Base-by-base conservation (phyloP, 257 asterid genomes). In the Fraxinus cuspidata region DNA sequence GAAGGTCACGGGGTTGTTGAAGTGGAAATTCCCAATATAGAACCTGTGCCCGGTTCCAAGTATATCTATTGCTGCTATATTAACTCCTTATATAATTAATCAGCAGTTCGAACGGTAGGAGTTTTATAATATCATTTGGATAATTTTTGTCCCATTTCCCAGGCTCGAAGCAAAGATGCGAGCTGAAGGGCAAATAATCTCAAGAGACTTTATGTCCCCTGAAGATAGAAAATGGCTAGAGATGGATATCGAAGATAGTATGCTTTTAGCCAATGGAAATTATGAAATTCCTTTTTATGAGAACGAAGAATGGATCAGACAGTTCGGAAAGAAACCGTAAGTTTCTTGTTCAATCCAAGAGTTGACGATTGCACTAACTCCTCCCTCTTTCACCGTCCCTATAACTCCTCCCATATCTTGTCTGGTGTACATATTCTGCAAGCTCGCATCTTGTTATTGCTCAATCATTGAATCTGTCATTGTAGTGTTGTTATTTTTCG, bases 1-100 rank as follows among this genome's bases (percentile, higher is more conserved):
- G 99, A 93, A 85, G 99, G 99, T 75, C 99, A 96, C 86, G 99
- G 99, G 74, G 92, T 96, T 80, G 92, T 93, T 87, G 99, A 96
- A 90, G 99, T 96, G 76, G 98, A 96, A 7, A 88, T 96, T 83
- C 99, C 99, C 77, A 81, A 77, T 19, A 74, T 76, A 11, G 89
- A 96, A 86, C 99, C 99, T 78, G 77, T 91, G 56, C 99, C 99
- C 23, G 99, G 98, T 56, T 96, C 99, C 76, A 89, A 90, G 99
- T 96, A 90, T 68, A 87, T 76, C 72, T 53, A 40, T 38, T 77
- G 75, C 79, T 74, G 58, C 63, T 77, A 77, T 71, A 47, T n/a
- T 7, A 31, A 29, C 56, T 51, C 64, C 21, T 28, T 71, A 32
- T 51, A 76, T 9, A 70, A 19, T 64, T 72, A 40, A 35, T 76